Evolutionary conservation across 768 basidiomycete genomes (phyloP), one percentile per base, ranked within the genome.

Genomic region (Xerocomellus dryophilus): DNA sequence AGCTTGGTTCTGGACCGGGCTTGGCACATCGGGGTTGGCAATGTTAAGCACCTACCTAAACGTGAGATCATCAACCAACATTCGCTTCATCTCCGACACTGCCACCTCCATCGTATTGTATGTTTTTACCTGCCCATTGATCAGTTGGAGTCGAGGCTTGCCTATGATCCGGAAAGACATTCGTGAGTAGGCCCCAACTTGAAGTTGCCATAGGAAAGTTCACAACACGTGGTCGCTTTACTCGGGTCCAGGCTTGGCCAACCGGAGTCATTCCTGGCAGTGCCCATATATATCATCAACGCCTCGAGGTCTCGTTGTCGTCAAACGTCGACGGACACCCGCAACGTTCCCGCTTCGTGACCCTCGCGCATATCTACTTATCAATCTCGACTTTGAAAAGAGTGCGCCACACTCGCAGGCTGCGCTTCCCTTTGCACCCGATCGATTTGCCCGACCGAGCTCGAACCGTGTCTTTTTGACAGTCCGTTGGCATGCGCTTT

Each of bases 401-500:
- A 57, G 62, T 55, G 62, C 50, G 2, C 49, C 44, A 42, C 27
- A 46, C 34, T 38, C 14, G 8, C 35, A 46, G 42, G 45, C 50
- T 41, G 53, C 64, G 61, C 61, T 42, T 46, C 32, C 32, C 47
- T 18, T 39, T 43, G 29, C 40, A 59, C 35, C 40, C 50, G 60
- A 56, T 65, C 36, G 34, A 46, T 32, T 32, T 31, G 40, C 29
- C 20, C 59, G 18, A 32, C 51, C 58, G 43, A 40, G 38, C 39
- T 20, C 17, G 32, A 31, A 27, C 17, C 9, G 40, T 23, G 60
- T 34, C 46, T 17, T 5, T 46, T 25, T 12, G 25, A 49, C 43
- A 52, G 11, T 25, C 20, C 29, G 23, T 43, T 58, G 57, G 61
- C 42, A 66, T 66, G 65, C 66, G 55, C 61, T 53, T 66, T 51